Conservation (phyloP, 352 stramenopile species). For the Globisporangium irregulare region DNA sequence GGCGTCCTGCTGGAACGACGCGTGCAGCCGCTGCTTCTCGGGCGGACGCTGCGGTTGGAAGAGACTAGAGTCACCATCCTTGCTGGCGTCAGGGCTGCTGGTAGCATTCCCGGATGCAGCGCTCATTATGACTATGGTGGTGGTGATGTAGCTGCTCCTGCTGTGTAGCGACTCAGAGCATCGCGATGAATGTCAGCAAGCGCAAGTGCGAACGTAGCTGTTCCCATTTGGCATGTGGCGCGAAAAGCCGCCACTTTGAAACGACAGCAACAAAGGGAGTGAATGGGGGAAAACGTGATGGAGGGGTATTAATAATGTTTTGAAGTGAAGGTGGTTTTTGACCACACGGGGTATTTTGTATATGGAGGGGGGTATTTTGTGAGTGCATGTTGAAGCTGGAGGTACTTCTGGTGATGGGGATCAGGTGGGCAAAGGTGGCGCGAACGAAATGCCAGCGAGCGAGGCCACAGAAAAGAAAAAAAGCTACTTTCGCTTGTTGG, state of each 20-base stretch:
- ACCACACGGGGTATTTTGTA: neutral
- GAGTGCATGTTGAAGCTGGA: too few relatives aligned
- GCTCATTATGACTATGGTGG: neutral
- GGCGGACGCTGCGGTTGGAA: slow-evolving; percentile 17
- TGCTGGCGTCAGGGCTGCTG: neutral
- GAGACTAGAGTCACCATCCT: neutral
- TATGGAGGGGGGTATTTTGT: neutral
- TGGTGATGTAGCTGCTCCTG: neutral
- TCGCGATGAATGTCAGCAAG: neutral
- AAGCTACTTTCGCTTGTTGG: neutral
- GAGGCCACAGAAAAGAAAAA: neutral
- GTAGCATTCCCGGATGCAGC: neutral
- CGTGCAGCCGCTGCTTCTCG: slow-evolving; percentile 45
- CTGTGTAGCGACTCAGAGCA: neutral
- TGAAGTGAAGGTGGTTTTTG: neutral
- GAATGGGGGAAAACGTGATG: too few relatives aligned
- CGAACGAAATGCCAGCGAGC: neutral
- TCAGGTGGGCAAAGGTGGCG: neutral
- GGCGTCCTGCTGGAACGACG: slow-evolving; percentile 44
- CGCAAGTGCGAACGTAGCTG: neutral
- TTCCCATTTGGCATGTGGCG: neutral
- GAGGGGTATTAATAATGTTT: too few relatives aligned
- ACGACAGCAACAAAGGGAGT: neutral
- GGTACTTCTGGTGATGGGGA: neutral
- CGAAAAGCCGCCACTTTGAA: neutral